A percentile compares a stretch with the other conserved stretches of the same genome.
Conservation (phyloP, 805 yeast genomes). For the Starmerella asiatica region DNA sequence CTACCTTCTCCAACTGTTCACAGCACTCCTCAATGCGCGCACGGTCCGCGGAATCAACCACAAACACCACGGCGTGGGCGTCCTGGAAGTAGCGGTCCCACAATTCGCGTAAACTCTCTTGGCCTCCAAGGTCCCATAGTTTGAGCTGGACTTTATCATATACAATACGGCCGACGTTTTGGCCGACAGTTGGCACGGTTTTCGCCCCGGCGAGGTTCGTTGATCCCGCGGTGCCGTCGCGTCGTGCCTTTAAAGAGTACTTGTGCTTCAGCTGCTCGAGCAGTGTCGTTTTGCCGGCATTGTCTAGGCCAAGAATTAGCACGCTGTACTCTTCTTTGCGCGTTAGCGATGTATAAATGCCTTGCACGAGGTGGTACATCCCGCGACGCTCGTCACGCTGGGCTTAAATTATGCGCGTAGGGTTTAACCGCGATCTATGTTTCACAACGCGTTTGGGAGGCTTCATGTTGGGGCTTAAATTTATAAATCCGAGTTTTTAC, state of each 20-base stretch:
- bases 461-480: too few species aligned
- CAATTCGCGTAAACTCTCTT: constrained; percentile 63
- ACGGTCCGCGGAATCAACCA: constrained; percentile 82
- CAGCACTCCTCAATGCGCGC: constrained; percentile 73
- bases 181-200: constrained; percentile 90
- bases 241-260: constrained; percentile 34
- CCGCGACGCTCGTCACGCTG: too few species aligned
- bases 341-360: constrained; percentile 46
- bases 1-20: constrained; percentile 41
- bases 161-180: constrained; percentile 42
- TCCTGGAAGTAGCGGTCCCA: constrained; percentile 79
- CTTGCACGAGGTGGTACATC: constrained; percentile 59
- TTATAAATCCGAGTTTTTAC: too few species aligned
- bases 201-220: constrained; percentile 26
- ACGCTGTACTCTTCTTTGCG: constrained; percentile 58
- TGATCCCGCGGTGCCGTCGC: constrained; percentile 7
- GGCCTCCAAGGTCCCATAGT: constrained; percentile 97
- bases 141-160: constrained; percentile 39
- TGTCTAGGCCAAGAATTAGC: constrained; percentile 78
- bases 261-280: constrained; percentile 50
- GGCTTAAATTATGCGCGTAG: too few species aligned
- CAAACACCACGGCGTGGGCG: constrained; percentile 84
- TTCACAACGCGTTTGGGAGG: too few species aligned
- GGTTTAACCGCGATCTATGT: too few species aligned
- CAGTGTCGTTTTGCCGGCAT: constrained; percentile 88